These are phyloP conservation scores for Tripterygium wilfordii DNA, from an alignment of 177 flowering plant genomes.

Conservation along the genomic window DNA sequence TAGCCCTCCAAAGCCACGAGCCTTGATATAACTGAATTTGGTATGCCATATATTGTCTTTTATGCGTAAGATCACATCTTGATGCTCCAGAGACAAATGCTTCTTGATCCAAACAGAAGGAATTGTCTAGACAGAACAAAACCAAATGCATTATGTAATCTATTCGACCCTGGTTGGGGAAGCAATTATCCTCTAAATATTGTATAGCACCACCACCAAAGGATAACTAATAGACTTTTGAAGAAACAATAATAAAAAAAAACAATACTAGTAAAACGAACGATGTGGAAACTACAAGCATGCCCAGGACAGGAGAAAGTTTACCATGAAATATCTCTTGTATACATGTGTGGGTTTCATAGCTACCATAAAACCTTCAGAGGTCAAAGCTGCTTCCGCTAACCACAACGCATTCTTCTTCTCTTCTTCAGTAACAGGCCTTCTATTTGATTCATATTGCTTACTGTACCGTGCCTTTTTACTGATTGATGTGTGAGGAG, in stretches of 20 bases:
- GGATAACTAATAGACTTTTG: no score
- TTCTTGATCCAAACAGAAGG: conserved; percentile 21
- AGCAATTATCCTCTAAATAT: no score
- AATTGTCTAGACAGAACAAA: conserved; percentile 17
- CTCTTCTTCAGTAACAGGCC: conserved; percentile 18
- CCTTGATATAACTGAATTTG: background rate
- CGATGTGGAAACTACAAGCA: background rate
- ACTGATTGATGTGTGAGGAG: no score
- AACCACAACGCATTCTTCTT: conserved; percentile 11
- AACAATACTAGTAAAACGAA: background rate
- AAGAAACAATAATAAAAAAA: no score
- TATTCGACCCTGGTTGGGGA: no score
- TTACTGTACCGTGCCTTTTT: no score
- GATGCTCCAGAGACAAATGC: conserved; percentile 5
- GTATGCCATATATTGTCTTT: conserved; percentile 19
- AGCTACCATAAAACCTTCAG: conserved; percentile 14
- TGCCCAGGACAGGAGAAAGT: background rate
- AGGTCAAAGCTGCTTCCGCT: conserved; percentile 15
- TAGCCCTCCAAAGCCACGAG: conserved; percentile 14
- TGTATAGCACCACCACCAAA: no score
- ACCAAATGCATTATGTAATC: no score
- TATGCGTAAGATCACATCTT: conserved; percentile 20
- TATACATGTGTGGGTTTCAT: conserved; percentile 29
- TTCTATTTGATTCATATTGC: conserved; percentile 12
- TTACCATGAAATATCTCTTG: conserved; percentile 25